Base-by-base conservation (phyloP, 768 basidiomycete species). In the Suillus variegatus region DNA sequence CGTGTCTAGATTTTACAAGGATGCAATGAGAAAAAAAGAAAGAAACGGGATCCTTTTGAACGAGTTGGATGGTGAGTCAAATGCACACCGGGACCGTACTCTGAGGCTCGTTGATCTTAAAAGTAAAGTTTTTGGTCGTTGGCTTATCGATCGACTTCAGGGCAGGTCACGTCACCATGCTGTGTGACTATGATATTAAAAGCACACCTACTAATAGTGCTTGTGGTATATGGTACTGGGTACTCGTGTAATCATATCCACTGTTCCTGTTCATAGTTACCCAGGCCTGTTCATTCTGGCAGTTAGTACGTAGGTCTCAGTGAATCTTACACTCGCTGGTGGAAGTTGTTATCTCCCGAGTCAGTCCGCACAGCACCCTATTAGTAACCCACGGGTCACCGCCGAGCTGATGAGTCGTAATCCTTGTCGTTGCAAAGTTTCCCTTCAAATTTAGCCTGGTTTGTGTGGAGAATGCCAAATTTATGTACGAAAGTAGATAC, bases 1-100 rank as follows among this genome's bases (percentile, higher is more conserved):
- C 82, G 74, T 84, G 83, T 77, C 82, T 86, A 83, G 75, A 70
- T 74, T 81, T 80, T 82, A 82, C 70, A 77, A 71, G 65, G 47
- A 58, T 43, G 10, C 49, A 46, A 65, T 64, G 62, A 28, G 51
- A 67, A 64, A 73, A 65, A 66, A 73, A 66, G 61, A 62, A 65
- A 64, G 63, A 65, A 65, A 72, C 62, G 71, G 63, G 65, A 66
- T 68, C 60, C 36, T 32, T 62, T 66, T 66, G 12, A 60, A 66
- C n/a, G 63, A 62, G 58, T 52, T 56, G 60, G 55, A 60, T 55
- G 62, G 56, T 60, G 70, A 71, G 65, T 72, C 68, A 69, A 69
- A 64, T 55, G 72, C 69, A 66, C 72, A 75, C 74, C 72, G 72
- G 70, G 70, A 71, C 78, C 70, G 66, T 56, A 63, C 61, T 20